Evolutionary conservation across 2,329 filamentous ascomycete species (phyloP), one percentile per base, ranked within the genome.

Genomic region (Podosphaera fusca): DNA sequence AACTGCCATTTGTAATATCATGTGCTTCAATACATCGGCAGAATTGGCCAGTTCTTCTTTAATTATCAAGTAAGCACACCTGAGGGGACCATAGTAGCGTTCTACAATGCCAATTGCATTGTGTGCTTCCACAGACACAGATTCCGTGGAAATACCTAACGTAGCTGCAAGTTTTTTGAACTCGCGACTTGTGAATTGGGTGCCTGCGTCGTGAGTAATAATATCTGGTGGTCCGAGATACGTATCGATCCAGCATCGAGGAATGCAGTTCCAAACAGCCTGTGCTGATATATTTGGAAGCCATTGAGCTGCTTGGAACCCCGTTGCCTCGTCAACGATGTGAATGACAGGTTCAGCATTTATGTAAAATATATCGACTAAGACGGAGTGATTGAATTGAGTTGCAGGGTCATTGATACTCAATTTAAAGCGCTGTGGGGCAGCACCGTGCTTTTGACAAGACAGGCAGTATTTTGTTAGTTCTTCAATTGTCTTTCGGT

Each of bases 311-410:
- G 51, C 50, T 49, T 56, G 46, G 33, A 53, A 59, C 33, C 49
- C 21, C 7, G 40, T 59, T 21, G 21, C 35, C 45, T 56, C 55
- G 42, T 59, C 42, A 8, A 59, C 34, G 33, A 57, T 38, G 35
- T 59, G 42, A 29, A 59, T 21, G 2, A 59, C 40, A 12, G 49
- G 51, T 38, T 59, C 33, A 9, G 30, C 45, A 29, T 55, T 38
- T 12, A 59, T 57, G 51, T 57, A 59, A 9, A 57, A 34, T 35
- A 59, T 57, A 50, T 59, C 42, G 2, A 57, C 52, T 1, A 59
- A 9, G 1, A 59, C 29, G 1, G 57, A 21, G 21, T 21, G 21
- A 21, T 21, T 21, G 21, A 21, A 21, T 21, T 21, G 21, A 21
- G 21, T 21, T 21, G 21, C 21, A 21, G 21, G 21, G 21, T 21